Percentiles rank a stretch among this genome's conserved stretches.
phyloP scores from a whole-genome alignment of 805 yeast genomes.

The Hanseniaspora nectarophila region DNA sequence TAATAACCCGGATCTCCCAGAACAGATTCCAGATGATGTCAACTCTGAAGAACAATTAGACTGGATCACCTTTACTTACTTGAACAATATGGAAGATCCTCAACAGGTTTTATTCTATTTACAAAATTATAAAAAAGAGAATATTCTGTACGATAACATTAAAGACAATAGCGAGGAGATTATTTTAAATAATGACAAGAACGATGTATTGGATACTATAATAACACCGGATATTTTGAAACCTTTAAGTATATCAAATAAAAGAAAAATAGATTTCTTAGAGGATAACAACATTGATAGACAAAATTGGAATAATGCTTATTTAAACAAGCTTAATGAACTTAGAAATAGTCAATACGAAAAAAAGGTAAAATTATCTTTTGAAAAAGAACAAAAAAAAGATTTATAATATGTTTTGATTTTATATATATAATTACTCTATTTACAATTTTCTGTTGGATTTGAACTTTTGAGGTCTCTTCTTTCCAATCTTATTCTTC shows the following conservation, averaged over 20 bases:
- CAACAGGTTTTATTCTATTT: neutral
- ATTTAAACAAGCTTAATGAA: neutral
- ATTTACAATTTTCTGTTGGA: conserved; percentile 11
- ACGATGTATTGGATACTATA: conserved; percentile 7
- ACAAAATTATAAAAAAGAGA: neutral
- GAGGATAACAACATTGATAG: neutral
- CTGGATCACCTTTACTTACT: conserved; percentile 9
- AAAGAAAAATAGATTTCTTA: conserved; percentile 2
- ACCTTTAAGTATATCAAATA: neutral
- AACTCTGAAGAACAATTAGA: neutral
- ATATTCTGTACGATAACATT: neutral
- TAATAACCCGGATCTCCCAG: neutral
- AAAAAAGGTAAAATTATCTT: conserved; percentile 6
- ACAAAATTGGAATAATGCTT: neutral
- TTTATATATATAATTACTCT: neutral
- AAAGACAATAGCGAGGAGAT: neutral
- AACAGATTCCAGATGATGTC: neutral
- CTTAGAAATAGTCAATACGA: neutral
- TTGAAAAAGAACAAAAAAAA: no score
- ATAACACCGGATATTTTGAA: conserved; percentile 5
- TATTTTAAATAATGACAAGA: neutral
- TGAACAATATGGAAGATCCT: neutral
- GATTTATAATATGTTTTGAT: neutral
- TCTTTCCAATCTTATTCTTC: conserved; percentile 13
- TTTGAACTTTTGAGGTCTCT: conserved; percentile 14